Base-by-base conservation (phyloP, 2,329 filamentous ascomycete species). In the Exophiala calicioides region DNA sequence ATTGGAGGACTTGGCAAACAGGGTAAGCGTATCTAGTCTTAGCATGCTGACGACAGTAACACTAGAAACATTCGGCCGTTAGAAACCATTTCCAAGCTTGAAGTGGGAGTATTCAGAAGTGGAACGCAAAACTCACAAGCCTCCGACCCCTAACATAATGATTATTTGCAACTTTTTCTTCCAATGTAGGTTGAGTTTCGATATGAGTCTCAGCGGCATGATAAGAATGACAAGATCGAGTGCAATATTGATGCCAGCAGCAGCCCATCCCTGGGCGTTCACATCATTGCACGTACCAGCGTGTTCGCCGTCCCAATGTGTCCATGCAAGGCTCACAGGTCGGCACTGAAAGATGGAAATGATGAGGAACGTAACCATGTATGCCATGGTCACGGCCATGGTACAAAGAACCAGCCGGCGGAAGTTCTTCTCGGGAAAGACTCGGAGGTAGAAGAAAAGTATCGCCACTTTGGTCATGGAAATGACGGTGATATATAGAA, bases 221-320 rank as follows among this genome's bases (percentile, higher is more conserved):
- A 62, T 68, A 13, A 81, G 65, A 57, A 81, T 74, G 68, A 73
- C 74, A 2, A 76, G 8, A 48, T 82, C 79, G 16, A 78, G 63
- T 0, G 62, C 61, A 32, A 82, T 80, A 48, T 74, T 76, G 41
- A 78, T 69, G n/a, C 59, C 69, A 0, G 78, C 78, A 24, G 77
- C 74, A 24, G 72, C 67, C 73, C 75, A 80, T 0, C 65, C 71
- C 2, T 80, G 65, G 1, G 65, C 63, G 47, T 77, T 78, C 50
- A 75, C 62, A 44, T 77, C 66, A 16, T 76, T 58, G 51, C 80
- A 83, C 1, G 50, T 62, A 0, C 79, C 79, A 0, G 60, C 3
- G 27, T 72, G 66, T 41, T 71, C 62, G 1, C 69, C 69, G 34
- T 77, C 71, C 77, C 78, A 82, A 12, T 63, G 64, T 0, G 62